Evolutionary conservation across 1,284 basidiomycete species (phyloP).

Genomic region (Ustilago hordei): DNA sequence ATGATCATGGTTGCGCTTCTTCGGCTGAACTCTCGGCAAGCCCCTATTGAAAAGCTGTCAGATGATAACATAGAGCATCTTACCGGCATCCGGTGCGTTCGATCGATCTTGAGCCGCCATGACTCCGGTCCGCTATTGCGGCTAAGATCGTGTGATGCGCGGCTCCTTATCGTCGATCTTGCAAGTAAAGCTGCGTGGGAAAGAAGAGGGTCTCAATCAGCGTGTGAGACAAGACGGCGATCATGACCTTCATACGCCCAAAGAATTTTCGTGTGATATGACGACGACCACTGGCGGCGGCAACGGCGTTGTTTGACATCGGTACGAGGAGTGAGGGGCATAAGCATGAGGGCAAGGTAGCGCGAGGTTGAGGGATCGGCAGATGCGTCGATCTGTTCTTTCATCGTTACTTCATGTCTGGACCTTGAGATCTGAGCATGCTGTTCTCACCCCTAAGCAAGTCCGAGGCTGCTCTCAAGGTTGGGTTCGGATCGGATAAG

Average conservation of each 20-base stretch:
- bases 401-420: neutral
- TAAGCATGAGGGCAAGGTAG: neutral
- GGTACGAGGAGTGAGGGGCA: neutral
- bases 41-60: neutral
- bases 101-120: neutral
- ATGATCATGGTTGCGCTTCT: neutral
- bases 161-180: neutral
- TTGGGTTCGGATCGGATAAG: too few species aligned
- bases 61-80: neutral
- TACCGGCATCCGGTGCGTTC: neutral
- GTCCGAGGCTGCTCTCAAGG: neutral
- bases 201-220: neutral
- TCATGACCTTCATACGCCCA: neutral
- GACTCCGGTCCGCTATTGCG: neutral
- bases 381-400: neutral
- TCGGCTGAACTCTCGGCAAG: neutral
- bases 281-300: neutral
- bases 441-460: neutral
- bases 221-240: neutral
- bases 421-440: conserved; percentile 1
- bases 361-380: neutral
- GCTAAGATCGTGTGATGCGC: conserved; percentile 1
- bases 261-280: neutral
- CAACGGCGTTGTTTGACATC: neutral
- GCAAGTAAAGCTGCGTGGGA: conserved; percentile 2